These are phyloP conservation scores for Styphnolobium japonicum DNA, from an alignment of 306 rosid species.

Conservation along the genomic window DNA sequence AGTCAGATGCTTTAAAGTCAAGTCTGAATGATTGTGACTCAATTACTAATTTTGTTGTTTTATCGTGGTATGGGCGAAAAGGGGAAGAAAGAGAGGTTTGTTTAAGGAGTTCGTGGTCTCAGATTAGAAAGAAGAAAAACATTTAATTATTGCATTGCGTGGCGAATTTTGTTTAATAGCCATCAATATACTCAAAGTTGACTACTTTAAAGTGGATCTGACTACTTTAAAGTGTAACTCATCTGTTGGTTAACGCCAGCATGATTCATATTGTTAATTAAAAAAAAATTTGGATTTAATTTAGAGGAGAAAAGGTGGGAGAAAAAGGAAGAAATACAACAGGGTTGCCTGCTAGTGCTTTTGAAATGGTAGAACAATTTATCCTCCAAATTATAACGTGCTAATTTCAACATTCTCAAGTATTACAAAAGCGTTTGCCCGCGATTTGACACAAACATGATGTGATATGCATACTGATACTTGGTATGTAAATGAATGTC, in stretches of 20 bases:
- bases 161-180: background rate
- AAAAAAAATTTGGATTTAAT: background rate
- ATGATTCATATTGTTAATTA: background rate
- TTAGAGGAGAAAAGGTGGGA: background rate
- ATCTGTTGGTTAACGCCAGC: background rate
- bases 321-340: background rate
- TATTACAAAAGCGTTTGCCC: background rate
- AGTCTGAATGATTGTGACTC: background rate
- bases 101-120: background rate
- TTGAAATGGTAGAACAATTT: background rate
- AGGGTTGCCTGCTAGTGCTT: background rate
- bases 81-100: background rate
- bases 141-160: background rate
- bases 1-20: background rate
- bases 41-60: background rate
- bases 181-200: background rate
- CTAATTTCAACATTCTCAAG: background rate
- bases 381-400: background rate
- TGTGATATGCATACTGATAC: background rate
- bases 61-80: background rate
- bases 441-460: background rate
- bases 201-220: background rate
- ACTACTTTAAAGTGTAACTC: background rate
- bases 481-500: background rate
- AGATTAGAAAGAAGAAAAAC: background rate